phyloP scores from a whole-genome alignment of 345 rosid species.

The Acer saccharum region DNA sequence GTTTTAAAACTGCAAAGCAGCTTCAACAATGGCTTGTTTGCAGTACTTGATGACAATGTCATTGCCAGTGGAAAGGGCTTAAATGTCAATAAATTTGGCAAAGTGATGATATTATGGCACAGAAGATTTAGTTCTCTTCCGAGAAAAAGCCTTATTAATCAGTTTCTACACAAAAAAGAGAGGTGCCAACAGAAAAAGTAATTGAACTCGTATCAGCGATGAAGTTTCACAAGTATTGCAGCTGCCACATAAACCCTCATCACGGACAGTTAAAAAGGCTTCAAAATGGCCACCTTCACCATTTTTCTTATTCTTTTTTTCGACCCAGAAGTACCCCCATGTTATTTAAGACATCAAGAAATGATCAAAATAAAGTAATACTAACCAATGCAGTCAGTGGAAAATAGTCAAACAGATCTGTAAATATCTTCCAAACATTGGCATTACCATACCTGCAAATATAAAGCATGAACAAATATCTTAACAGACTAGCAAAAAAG shows the following conservation, averaged over 20 bases:
- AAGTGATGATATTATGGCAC: not conserved
- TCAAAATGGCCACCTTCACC: not conserved
- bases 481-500: not conserved
- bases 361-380: constrained; percentile 16
- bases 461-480: constrained; percentile 5
- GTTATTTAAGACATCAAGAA: not conserved
- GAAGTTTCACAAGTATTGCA: not conserved
- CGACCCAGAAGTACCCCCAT: not conserved
- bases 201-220: not conserved
- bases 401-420: constrained; percentile 94
- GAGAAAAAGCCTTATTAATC: not conserved
- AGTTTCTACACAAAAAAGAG: not conserved
- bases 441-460: constrained; percentile 94
- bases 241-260: not conserved
- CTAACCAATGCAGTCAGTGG: constrained; percentile 97
- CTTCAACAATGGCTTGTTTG: not conserved
- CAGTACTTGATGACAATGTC: not conserved
- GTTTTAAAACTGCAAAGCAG: not conserved
- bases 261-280: not conserved
- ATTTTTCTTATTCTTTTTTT: not conserved
- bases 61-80: not conserved
- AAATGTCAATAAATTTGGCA: not conserved
- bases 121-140: not conserved
- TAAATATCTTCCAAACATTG: constrained; percentile 87
- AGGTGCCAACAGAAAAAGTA: not conserved